A percentile compares a stretch with the other conserved stretches of the same genome.
Evolutionary conservation across 306 rosid genomes (phyloP).

Genomic region (Canavalia ensiformis): DNA sequence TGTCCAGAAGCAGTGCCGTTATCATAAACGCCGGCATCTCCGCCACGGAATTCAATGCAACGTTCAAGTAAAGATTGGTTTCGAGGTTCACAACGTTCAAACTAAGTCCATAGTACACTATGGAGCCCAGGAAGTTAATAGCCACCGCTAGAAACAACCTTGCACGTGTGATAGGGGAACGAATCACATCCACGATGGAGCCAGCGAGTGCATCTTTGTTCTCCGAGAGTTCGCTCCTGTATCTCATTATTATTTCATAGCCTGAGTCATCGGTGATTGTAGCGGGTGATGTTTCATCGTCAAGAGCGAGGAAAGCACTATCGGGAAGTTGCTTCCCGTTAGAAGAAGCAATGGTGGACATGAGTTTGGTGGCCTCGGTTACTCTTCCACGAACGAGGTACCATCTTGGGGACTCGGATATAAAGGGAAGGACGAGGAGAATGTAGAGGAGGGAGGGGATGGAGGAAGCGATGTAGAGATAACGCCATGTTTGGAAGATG

Average conservation of each 20-base stretch:
- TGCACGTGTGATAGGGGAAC: constrained; percentile 63
- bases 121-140: constrained; percentile 69
- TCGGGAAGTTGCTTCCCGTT: constrained; percentile 71
- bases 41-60: constrained; percentile 76
- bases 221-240: constrained; percentile 4
- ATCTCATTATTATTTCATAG: background rate
- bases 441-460: constrained; percentile 79
- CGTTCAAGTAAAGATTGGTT: constrained; percentile 76
- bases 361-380: constrained; percentile 68
- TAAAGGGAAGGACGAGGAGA: constrained; percentile 65
- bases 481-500: constrained; percentile 73
- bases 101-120: constrained; percentile 89
- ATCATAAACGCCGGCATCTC: constrained; percentile 88
- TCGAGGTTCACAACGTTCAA: constrained; percentile 75
- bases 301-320: constrained; percentile 60
- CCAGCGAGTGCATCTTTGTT: constrained; percentile 59
- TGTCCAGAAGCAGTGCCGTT: constrained; percentile 74
- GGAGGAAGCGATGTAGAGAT: constrained; percentile 75
- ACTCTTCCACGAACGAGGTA: constrained; percentile 77
- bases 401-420: constrained; percentile 97
- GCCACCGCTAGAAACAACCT: constrained; percentile 71
- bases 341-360: constrained; percentile 68
- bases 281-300: constrained; percentile 57
- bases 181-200: constrained; percentile 71
- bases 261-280: background rate